Evolutionary conservation across 75 land plant genomes (phyloP).

Genomic region (Pinus tabuliformis): DNA sequence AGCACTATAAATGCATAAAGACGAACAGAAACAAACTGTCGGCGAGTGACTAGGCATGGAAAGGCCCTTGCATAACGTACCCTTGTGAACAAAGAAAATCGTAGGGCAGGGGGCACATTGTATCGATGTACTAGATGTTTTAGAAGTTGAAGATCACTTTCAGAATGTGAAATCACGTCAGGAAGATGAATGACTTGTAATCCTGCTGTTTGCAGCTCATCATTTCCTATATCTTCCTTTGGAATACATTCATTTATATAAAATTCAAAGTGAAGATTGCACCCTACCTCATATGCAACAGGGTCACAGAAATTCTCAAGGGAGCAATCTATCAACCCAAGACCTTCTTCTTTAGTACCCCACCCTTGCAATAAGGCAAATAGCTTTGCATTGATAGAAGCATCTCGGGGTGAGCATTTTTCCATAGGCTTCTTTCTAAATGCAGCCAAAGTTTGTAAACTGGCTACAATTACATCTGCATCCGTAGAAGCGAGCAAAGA

Average conservation of each 20-base stretch:
- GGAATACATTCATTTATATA: conserved; percentile 21
- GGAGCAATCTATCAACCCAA: conserved; percentile 41
- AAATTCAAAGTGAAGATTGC: conserved; percentile 42
- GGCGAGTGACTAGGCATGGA: conserved; percentile 15
- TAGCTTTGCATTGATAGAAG: conserved; percentile 28
- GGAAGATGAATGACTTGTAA: conserved; percentile 33
- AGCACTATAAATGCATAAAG: conserved; percentile 39
- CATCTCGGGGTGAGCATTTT: conserved; percentile 21
- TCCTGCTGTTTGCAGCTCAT: conserved; percentile 9
- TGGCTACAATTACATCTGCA: conserved; percentile 38
- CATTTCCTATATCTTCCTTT: background rate
- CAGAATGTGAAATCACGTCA: conserved; percentile 19
- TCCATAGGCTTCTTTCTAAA: conserved; percentile 41
- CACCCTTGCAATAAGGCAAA: conserved; percentile 45
- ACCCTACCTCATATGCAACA: conserved; percentile 27
- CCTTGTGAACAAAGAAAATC: conserved; percentile 37
- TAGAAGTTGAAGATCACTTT: conserved; percentile 27
- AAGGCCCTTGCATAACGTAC: conserved; percentile 41
- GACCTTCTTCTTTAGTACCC: conserved; percentile 49
- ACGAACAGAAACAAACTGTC: conserved; percentile 35
- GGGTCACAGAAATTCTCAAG: conserved; percentile 32
- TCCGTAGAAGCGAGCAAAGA: conserved; percentile 40
- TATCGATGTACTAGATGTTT: conserved; percentile 27
- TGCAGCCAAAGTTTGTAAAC: conserved; percentile 39
- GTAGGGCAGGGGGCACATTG: conserved; percentile 31